phyloP scores from a whole-genome alignment of 2,329 filamentous ascomycete genomes.

The Zymoseptoria passerinii region DNA sequence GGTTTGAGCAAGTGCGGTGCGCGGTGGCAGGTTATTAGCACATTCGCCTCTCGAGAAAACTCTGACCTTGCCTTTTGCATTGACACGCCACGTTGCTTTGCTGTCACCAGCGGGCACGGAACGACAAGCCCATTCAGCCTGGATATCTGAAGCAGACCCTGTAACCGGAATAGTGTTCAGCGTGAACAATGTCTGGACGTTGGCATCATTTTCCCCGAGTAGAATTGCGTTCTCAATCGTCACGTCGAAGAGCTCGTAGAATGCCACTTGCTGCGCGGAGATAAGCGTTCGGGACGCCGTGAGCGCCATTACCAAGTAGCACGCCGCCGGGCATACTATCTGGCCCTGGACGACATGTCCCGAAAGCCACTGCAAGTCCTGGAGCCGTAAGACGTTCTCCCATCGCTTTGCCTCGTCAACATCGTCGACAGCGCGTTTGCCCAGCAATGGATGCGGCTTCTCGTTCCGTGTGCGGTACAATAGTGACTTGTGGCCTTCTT shows the following conservation, averaged over 20 bases:
- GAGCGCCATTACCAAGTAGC: constrained; percentile 18
- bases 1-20: constrained; percentile 1
- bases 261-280: constrained; percentile 8
- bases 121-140: constrained; percentile 4
- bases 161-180: constrained; percentile 2
- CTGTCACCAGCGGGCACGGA: constrained; percentile 1
- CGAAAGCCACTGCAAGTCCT: constrained; percentile 27
- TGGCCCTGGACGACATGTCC: constrained; percentile 27
- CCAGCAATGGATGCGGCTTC: constrained; percentile 11
- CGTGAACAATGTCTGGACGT: constrained; percentile 24
- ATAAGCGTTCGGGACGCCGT: constrained; percentile 15
- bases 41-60: background rate
- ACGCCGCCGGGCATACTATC: constrained; percentile 28
- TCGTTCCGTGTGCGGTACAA: constrained; percentile 7
- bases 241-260: constrained; percentile 13
- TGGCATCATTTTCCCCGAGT: constrained; percentile 11
- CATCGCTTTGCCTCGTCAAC: constrained; percentile 12
- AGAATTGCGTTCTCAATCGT: constrained; percentile 13
- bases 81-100: constrained; percentile 5
- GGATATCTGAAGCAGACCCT: background rate
- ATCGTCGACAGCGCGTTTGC: constrained; percentile 10
- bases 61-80: constrained; percentile 4
- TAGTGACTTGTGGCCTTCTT: constrained; percentile 10
- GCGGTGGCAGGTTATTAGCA: constrained; percentile 2
- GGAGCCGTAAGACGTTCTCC: constrained; percentile 10